A percentile compares a stretch with the other conserved stretches of the same genome.
These are phyloP conservation scores for Halenospora varia DNA, from an alignment of 495 filamentous ascomycete species.

Conservation along the genomic window DNA sequence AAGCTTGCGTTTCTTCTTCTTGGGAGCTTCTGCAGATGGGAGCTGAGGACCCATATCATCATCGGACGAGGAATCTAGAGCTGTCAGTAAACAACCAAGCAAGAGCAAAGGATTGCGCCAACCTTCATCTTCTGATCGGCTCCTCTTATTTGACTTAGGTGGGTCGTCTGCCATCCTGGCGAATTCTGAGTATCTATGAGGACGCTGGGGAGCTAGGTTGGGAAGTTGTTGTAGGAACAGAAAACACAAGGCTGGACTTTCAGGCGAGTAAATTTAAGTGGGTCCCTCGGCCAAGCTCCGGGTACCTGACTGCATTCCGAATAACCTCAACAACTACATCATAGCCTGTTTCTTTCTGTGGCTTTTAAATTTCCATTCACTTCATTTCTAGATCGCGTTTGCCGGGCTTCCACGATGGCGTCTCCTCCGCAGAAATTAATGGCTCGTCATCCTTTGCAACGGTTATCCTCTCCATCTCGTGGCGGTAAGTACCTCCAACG, in stretches of 20 bases:
- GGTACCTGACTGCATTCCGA: too few species aligned
- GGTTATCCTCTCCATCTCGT: slow-evolving; percentile 64
- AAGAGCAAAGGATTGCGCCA: slow-evolving; percentile 5
- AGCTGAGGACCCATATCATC: slow-evolving; percentile 93
- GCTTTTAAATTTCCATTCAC: background rate
- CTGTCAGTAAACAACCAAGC: slow-evolving; percentile 4
- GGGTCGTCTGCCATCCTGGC: slow-evolving; percentile 20
- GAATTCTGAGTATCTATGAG: too few species aligned
- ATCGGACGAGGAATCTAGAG: slow-evolving; percentile 53
- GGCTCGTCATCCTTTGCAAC: slow-evolving; percentile 64
- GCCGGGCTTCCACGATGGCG: slow-evolving; percentile 8
- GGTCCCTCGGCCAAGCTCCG: too few species aligned
- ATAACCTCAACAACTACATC: too few species aligned
- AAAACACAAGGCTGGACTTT: too few species aligned
- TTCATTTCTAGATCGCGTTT: background rate
- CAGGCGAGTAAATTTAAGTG: too few species aligned
- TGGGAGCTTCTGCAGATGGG: slow-evolving; percentile 62
- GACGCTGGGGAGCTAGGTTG: too few species aligned
- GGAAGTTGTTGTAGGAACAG: too few species aligned
- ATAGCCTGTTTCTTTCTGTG: too few species aligned
- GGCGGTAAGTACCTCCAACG: slow-evolving; percentile 29
- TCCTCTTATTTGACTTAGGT: slow-evolving; percentile 40
- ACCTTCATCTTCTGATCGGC: slow-evolving; percentile 42
- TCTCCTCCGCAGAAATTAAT: slow-evolving; percentile 14
- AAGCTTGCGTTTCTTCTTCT: slow-evolving; percentile 88